Base-by-base conservation (phyloP, 306 rosid species). In the Begonia masoniana region DNA sequence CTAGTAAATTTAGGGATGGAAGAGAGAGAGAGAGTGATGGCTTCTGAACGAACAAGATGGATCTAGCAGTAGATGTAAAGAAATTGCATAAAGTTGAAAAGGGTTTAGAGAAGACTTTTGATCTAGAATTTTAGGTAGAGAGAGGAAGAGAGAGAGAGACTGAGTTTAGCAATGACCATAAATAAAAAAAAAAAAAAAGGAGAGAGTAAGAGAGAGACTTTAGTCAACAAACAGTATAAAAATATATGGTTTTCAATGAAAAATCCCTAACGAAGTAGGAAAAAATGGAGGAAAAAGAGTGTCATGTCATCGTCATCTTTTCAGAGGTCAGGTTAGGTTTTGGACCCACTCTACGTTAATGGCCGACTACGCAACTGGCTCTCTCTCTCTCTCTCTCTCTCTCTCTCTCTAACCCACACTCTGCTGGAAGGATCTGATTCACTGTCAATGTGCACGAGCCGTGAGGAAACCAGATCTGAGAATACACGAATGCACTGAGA, bases 31-130 rank as follows among this genome's bases (percentile, higher is more conserved):
- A 71, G 35, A 26, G 35, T 3, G 35, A 26, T 26, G 35, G 71
- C 73, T 64, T 75, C 66, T 47, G 65, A 69, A 58, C 71, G 75
- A 62, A 62, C 36, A 43, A 57, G 84, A 76, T 60, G 76, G 58
- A 75, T 78, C 82, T 76, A 62, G 68, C 39, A 65, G 68, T 60
- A 71, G 74, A 76, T 67, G 72, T 65, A 52, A 60, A 35, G 70
- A 65, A 68, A 58, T 71, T 81, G 83, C 62, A 64, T 77, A 87
- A 80, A 80, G 87, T 67, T 65, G 76, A 71, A 71, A 79, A 79
- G 74, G 54, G 63, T 63, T 66, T 63, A 49, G 52, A 67, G 55
- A 58, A 64, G 73, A 73, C 69, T 77, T 78, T 66, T 72, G 70
- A 80, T 69, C 62, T 77, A 73, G 78, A 47, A 74, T 75, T 62